Percentiles rank a stretch among this genome's conserved stretches.
phyloP scores from a whole-genome alignment of 306 rosid species.

The Cicer cuneatum region DNA sequence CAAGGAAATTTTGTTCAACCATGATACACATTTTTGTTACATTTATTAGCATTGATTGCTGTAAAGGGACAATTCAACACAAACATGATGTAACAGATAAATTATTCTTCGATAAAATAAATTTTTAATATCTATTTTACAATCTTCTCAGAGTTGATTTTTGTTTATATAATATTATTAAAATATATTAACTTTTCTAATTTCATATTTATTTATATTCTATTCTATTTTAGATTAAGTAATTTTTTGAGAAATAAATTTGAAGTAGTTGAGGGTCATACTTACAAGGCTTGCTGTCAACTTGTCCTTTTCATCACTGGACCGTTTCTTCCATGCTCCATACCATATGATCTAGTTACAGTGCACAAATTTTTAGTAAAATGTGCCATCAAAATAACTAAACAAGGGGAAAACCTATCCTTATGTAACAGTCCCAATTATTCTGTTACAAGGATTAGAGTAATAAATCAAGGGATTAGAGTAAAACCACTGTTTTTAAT shows the following conservation, averaged over 20 bases:
- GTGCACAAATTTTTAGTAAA: slow-evolving; percentile 3
- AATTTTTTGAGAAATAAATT: not conserved
- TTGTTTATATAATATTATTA: no score
- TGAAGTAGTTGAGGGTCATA: not conserved
- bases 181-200: no score
- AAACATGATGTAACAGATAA: not conserved
- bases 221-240: not conserved
- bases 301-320: slow-evolving; percentile 58
- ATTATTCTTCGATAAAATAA: not conserved
- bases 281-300: slow-evolving; percentile 61
- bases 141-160: no score
- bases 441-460: no score
- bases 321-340: slow-evolving; percentile 74
- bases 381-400: slow-evolving; percentile 5
- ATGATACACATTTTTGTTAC: slow-evolving; percentile 63
- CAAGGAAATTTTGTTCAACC: slow-evolving; percentile 63
- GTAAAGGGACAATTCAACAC: slow-evolving; percentile 9
- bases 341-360: slow-evolving; percentile 75
- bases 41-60: slow-evolving; percentile 61
- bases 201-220: no score
- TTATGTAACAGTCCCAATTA: no score
- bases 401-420: not conserved
- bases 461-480: no score
- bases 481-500: no score
- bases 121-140: no score